Evolutionary conservation across 331 rosid species (phyloP), one percentile per base, ranked within the genome.

Genomic region (Acacia concinna): DNA sequence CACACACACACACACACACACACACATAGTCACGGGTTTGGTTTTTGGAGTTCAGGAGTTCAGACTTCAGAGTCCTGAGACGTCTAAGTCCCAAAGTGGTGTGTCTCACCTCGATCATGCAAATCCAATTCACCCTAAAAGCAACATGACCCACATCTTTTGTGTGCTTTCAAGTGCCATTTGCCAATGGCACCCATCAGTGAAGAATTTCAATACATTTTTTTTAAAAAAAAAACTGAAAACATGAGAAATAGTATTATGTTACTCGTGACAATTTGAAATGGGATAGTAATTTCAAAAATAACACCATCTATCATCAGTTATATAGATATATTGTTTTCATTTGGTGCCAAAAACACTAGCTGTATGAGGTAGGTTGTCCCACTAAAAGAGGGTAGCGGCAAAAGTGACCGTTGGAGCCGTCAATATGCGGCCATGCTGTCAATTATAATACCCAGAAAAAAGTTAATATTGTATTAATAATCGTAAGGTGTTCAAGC

Each of bases 341-440:
- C n/a, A 52, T 54, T 21, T 54, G 59, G 59, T 20, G 3, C 23
- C 23, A 25, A 46, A 31, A 85, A 25, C 40, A 13, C n/a, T 31
- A 41, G 27, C 75, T 51, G 5, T 14, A 46, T 41, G 34, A 60
- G 18, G 64, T 65, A 30, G 20, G 8, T 27, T 43, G 20, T 20
- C n/a, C 30, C 66, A 66, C 64, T 37, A 12, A 46, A 23, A 49
- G 47, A 68, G 60, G 32, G 31, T 13, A 30, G 51, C 46, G 31
- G 20, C 34, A 38, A 79, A 84, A 76, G 71, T 80, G 84, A 76
- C 84, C 87, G 84, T 84, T 84, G 57, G 80, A 37, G 60, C 34
- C 5, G 23, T 31, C 43, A 27, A 20, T 56, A 8, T 15, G n/a
- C n/a, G 1, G 28, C 11, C 15, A 5, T 47, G 35, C 3, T 32